A percentile compares a stretch with the other conserved stretches of the same genome.
Evolutionary conservation across 1,284 basidiomycete species (phyloP).

Genomic region (Puccinia hordei): DNA sequence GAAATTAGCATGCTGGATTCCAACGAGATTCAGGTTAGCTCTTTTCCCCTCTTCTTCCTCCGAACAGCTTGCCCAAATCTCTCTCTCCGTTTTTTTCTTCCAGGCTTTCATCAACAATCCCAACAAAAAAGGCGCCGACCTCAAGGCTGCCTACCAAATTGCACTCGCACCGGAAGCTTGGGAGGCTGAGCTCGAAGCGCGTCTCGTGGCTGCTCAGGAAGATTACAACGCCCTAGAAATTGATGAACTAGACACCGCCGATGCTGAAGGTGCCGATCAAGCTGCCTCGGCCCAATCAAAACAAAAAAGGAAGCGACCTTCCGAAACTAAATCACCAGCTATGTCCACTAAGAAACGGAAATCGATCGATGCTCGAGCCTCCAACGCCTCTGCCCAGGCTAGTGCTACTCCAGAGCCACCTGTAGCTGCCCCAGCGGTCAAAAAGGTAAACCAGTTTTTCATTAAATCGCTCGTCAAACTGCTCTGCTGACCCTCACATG

Average conservation of each 20-base stretch:
- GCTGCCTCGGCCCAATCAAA: slow-evolving; percentile 15
- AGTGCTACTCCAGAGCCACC: slow-evolving; percentile 44
- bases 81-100: background rate
- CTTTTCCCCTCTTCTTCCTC: background rate
- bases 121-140: slow-evolving; percentile 52
- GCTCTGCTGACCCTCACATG: background rate
- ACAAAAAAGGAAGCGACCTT: slow-evolving; percentile 44
- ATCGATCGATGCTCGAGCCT: slow-evolving; percentile 32
- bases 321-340: slow-evolving; percentile 32
- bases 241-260: slow-evolving; percentile 46
- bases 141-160: slow-evolving; percentile 51
- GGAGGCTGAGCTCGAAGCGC: slow-evolving; percentile 51
- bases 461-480: background rate
- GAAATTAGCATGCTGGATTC: slow-evolving; percentile 42
- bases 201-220: background rate
- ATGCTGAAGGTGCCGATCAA: slow-evolving; percentile 9
- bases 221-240: slow-evolving; percentile 42
- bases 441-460: slow-evolving; percentile 27
- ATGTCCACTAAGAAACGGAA: slow-evolving; percentile 46
- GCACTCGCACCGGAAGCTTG: slow-evolving; percentile 51
- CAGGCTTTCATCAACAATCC: slow-evolving; percentile 53
- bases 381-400: slow-evolving; percentile 33
- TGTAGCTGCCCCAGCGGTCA: background rate
- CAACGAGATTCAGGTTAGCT: slow-evolving; percentile 35
- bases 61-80: slow-evolving; percentile 4